A percentile compares a stretch with the other conserved stretches of the same genome.
Conservation (phyloP, 2,329 filamentous ascomycete genomes). For the Neopestalotiopsis sp. region DNA sequence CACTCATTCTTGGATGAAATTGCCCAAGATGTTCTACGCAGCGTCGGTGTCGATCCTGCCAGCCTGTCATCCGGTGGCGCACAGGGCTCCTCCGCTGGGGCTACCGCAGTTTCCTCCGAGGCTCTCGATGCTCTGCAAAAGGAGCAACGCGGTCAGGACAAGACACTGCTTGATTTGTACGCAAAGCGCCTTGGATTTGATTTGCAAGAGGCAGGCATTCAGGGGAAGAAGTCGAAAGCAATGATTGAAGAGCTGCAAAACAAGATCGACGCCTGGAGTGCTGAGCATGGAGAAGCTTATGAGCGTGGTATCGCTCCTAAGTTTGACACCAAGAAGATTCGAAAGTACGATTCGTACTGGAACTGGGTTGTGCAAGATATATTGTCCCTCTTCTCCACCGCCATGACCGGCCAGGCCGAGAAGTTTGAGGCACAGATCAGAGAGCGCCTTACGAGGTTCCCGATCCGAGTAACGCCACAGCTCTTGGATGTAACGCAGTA, state of each 20-base stretch:
- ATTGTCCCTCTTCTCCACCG: conserved; percentile 10
- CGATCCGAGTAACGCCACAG: conserved; percentile 17
- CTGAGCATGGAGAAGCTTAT: conserved; percentile 37
- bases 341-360: conserved; percentile 41
- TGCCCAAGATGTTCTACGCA: conserved; percentile 10
- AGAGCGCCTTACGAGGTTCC: conserved; percentile 15
- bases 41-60: conserved; percentile 9
- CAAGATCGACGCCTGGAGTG: conserved; percentile 26
- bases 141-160: conserved; percentile 12
- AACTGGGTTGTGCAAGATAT: conserved; percentile 38
- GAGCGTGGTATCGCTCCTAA: conserved; percentile 33
- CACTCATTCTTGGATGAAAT: conserved; percentile 15
- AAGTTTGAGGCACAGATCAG: conserved; percentile 14
- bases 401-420: conserved; percentile 1
- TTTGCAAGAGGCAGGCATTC: background rate
- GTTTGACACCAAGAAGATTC: conserved; percentile 33
- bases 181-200: conserved; percentile 16
- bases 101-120: conserved; percentile 8
- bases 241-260: conserved; percentile 23
- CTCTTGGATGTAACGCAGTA: conserved; percentile 7
- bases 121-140: conserved; percentile 16
- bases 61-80: conserved; percentile 4
- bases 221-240: conserved; percentile 12
- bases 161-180: conserved; percentile 16
- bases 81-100: background rate